phyloP scores from a whole-genome alignment of 345 rosid genomes.

The Bruguiera parviflora region DNA sequence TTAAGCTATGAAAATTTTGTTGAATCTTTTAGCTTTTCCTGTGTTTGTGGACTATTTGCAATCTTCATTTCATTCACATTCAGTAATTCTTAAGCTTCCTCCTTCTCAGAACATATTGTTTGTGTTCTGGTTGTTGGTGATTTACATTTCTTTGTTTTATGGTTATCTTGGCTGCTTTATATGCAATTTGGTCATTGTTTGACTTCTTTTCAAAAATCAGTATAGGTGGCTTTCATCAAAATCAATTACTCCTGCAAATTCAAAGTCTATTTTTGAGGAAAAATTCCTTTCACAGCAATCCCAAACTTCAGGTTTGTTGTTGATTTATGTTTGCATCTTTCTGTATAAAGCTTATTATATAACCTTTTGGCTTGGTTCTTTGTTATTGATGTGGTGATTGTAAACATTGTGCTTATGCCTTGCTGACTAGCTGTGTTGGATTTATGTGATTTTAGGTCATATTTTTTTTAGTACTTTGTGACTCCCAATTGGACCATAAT shows the following conservation, averaged over 20 bases:
- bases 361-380: not conserved
- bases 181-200: constrained; percentile 20
- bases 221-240: constrained; percentile 99
- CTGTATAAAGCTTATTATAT: not conserved
- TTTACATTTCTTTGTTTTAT: not conserved
- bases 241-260: constrained; percentile 51
- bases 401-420: not conserved
- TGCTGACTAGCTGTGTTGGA: not conserved
- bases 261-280: constrained; percentile 88
- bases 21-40: not conserved
- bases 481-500: not conserved
- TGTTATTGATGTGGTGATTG: not conserved
- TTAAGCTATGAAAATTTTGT: not conserved
- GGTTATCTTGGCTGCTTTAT: constrained; percentile 10
- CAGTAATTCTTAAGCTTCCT: no score
- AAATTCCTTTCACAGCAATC: constrained; percentile 90
- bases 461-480: not conserved
- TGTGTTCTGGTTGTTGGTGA: not conserved
- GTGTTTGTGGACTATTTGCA: no score
- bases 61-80: no score
- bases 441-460: constrained; percentile 1
- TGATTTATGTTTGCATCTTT: not conserved
- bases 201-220: constrained; percentile 48
- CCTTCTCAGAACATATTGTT: no score
- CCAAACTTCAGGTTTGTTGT: constrained; percentile 78